Conservation (phyloP, 495 filamentous ascomycete genomes). For the Aspergillus panamensis region DNA sequence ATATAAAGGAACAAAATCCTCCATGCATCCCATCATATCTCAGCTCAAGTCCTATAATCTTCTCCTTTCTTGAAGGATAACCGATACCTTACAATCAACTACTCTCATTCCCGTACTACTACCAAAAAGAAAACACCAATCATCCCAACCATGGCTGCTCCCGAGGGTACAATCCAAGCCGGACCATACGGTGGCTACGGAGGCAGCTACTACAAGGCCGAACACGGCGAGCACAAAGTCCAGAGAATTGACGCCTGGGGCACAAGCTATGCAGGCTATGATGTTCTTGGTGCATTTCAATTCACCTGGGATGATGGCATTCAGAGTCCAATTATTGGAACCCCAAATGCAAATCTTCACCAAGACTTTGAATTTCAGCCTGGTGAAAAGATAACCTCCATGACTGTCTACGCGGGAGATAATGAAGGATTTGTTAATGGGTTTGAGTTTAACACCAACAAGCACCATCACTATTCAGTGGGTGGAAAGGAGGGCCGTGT, state of each 20-base stretch:
- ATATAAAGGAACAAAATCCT: not conserved
- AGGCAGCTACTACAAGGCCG: not conserved
- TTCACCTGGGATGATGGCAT: not conserved
- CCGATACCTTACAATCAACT: not conserved
- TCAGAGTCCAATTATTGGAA: not conserved
- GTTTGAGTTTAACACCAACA: not conserved
- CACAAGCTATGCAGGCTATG: not conserved
- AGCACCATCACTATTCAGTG: not conserved
- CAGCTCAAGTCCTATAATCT: not conserved
- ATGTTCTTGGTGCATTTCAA: not conserved
- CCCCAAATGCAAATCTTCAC: not conserved
- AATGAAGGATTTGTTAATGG: constrained; percentile 1
- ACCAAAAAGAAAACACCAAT: too few species aligned
- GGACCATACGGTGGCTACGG: not conserved
- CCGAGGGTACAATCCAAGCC: not conserved
- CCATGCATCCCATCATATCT: not conserved
- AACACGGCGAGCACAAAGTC: not conserved
- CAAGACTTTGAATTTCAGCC: not conserved
- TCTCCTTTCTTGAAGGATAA: not conserved
- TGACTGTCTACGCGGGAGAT: not conserved
- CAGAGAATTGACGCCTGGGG: not conserved
- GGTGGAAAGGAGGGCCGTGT: not conserved
- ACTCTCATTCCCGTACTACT: too few species aligned
- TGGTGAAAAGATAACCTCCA: not conserved
- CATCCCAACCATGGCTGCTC: not conserved